Evolutionary conservation across 2,329 filamentous ascomycete genomes (phyloP).

Genomic region (Fusarium sp.): DNA sequence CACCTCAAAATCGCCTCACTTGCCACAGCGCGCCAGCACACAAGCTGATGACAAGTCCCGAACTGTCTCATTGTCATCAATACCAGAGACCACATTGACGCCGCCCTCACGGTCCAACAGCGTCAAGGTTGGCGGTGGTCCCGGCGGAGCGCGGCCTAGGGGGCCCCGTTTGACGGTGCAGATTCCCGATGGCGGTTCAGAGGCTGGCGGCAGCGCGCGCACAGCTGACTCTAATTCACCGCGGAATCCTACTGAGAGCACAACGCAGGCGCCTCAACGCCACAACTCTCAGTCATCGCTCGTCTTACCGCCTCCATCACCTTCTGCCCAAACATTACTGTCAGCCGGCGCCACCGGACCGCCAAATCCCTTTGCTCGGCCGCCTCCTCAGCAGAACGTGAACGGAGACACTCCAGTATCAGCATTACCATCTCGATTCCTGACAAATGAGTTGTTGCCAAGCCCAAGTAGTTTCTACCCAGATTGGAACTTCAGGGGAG

Average conservation of each 20-base stretch:
- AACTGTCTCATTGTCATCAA: slow-evolving; percentile 68
- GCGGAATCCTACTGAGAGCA: slow-evolving; percentile 68
- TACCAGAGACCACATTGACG: slow-evolving; percentile 73
- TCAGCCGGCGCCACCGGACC: slow-evolving; percentile 93
- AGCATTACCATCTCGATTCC: slow-evolving; percentile 89
- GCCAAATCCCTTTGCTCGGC: slow-evolving; percentile 94
- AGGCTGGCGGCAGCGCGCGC: slow-evolving; percentile 70
- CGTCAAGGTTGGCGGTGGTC: slow-evolving; percentile 64
- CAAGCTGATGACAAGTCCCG: slow-evolving; percentile 60
- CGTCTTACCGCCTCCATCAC: slow-evolving; percentile 91
- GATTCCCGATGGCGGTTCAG: slow-evolving; percentile 91
- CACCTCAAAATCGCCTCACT: slow-evolving; percentile 65
- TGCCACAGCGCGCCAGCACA: slow-evolving; percentile 62
- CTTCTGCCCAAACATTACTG: slow-evolving; percentile 84
- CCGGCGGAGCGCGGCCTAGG: slow-evolving; percentile 79
- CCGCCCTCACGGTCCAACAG: slow-evolving; percentile 86
- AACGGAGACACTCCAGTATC: slow-evolving; percentile 82
- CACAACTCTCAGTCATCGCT: slow-evolving; percentile 73
- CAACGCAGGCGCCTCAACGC: slow-evolving; percentile 65
- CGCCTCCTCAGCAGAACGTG: slow-evolving; percentile 76
- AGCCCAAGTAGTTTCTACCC: slow-evolving; percentile 94
- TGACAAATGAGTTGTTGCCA: slow-evolving; percentile 87
- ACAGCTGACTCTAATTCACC: slow-evolving; percentile 78
- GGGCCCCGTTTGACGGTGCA: slow-evolving; percentile 88
- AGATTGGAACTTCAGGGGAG: slow-evolving; percentile 83